phyloP scores from a whole-genome alignment of 2,329 filamentous ascomycete genomes.

The Cladophialophora carrionii region DNA sequence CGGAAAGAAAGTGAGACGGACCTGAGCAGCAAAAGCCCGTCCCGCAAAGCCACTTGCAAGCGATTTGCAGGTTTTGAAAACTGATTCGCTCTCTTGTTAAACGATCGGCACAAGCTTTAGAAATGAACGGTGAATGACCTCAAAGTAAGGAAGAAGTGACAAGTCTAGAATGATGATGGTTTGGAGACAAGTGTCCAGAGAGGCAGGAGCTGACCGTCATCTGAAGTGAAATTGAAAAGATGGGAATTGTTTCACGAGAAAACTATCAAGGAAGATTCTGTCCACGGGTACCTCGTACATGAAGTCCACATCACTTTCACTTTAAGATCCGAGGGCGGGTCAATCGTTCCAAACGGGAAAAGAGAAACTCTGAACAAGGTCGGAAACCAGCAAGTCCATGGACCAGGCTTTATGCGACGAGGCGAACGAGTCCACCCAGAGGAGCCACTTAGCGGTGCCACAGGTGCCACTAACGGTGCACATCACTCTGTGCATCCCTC shows the following conservation, averaged over 20 bases:
- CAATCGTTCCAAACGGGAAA: not conserved
- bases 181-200: not conserved
- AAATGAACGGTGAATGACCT: not conserved
- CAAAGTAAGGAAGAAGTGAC: not conserved
- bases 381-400: not conserved
- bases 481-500: not conserved
- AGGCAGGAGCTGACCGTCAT: not conserved
- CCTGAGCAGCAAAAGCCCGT: not conserved
- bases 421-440: slow-evolving; percentile 2
- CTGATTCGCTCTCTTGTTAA: not conserved
- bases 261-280: not conserved
- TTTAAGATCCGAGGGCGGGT: not conserved
- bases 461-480: slow-evolving; percentile 11
- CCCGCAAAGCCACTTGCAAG: not conserved
- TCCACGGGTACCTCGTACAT: not conserved
- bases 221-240: not conserved
- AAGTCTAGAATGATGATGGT: not conserved
- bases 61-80: not conserved
- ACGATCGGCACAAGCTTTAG: not conserved
- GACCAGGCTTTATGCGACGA: slow-evolving; percentile 1
- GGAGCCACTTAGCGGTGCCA: not conserved
- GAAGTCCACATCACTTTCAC: slow-evolving; percentile 2
- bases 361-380: not conserved
- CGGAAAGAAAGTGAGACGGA: not conserved
- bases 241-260: not conserved